These are phyloP conservation scores for Phylloporus arenicola DNA, from an alignment of 768 basidiomycete genomes.

Conservation along the genomic window DNA sequence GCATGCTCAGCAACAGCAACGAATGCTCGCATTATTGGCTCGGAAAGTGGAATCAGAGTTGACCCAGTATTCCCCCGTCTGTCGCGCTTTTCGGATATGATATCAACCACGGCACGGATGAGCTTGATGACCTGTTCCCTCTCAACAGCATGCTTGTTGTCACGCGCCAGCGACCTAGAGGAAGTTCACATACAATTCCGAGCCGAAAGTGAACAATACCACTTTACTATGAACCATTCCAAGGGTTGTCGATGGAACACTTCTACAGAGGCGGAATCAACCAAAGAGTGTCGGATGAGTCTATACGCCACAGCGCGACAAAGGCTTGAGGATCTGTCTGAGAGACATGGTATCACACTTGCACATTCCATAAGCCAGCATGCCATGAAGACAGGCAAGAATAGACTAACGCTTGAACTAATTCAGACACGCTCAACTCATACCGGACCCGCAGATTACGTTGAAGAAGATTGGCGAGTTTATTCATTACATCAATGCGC, in stretches of 20 bases:
- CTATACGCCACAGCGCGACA: slow-evolving; percentile 81
- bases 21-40: slow-evolving; percentile 80
- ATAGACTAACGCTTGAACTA: slow-evolving; percentile 66
- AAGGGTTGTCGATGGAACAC: slow-evolving; percentile 58
- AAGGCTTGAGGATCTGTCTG: slow-evolving; percentile 67
- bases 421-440: slow-evolving; percentile 62
- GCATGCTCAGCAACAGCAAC: slow-evolving; percentile 88
- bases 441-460: slow-evolving; percentile 71
- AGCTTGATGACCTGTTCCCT: slow-evolving; percentile 92
- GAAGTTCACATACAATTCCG: slow-evolving; percentile 4
- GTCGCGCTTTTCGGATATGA: slow-evolving; percentile 56
- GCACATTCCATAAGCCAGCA: slow-evolving; percentile 8
- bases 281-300: slow-evolving; percentile 69
- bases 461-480: slow-evolving; percentile 60
- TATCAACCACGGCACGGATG: slow-evolving; percentile 74
- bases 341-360: slow-evolving; percentile 74
- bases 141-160: slow-evolving; percentile 76
- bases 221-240: slow-evolving; percentile 93
- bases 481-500: slow-evolving; percentile 58
- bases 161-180: slow-evolving; percentile 73
- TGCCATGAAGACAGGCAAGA: background rate
- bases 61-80: slow-evolving; percentile 35
- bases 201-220: slow-evolving; percentile 14
- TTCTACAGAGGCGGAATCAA: slow-evolving; percentile 68
- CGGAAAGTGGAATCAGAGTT: slow-evolving; percentile 57